Evolutionary conservation across 2,329 filamentous ascomycete genomes (phyloP).

Genomic region (Fusarium sp.): DNA sequence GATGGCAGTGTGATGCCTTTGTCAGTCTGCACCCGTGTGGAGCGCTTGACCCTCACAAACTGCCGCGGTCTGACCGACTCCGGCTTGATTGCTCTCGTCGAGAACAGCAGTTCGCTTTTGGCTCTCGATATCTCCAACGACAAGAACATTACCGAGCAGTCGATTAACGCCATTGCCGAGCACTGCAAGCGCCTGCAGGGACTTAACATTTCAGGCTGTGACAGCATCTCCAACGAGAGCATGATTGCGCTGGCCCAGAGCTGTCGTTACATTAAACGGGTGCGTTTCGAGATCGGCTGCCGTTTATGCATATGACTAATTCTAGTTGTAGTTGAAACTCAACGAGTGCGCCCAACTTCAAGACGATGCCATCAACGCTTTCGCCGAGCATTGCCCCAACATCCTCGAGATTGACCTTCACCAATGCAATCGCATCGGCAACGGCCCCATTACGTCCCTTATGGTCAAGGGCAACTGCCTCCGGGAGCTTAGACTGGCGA

Average conservation of each 20-base stretch:
- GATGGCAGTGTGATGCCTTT: slow-evolving; percentile 92
- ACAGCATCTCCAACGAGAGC: slow-evolving; percentile 87
- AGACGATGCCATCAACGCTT: slow-evolving; percentile 85
- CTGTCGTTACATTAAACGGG: slow-evolving; percentile 89
- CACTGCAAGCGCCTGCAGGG: slow-evolving; percentile 91
- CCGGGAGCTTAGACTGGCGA: slow-evolving; percentile 90
- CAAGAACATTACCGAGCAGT: slow-evolving; percentile 86
- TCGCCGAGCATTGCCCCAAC: slow-evolving; percentile 90
- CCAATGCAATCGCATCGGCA: slow-evolving; percentile 85
- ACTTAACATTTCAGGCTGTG: slow-evolving; percentile 91
- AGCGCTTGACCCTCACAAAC: slow-evolving; percentile 92
- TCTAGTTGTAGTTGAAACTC: slow-evolving; percentile 80
- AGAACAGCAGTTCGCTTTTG: slow-evolving; percentile 84
- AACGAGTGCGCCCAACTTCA: slow-evolving; percentile 92
- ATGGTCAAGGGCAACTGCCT: slow-evolving; percentile 84
- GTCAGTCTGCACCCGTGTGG: slow-evolving; percentile 88
- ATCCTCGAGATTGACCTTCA: slow-evolving; percentile 97
- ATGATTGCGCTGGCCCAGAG: slow-evolving; percentile 84
- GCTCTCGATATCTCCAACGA: slow-evolving; percentile 92
- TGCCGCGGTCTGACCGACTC: slow-evolving; percentile 88
- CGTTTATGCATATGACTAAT: slow-evolving; percentile 21
- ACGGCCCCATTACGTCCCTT: slow-evolving; percentile 86
- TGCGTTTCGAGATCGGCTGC: slow-evolving; percentile 60
- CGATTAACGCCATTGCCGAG: slow-evolving; percentile 82
- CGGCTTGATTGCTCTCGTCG: slow-evolving; percentile 84